Percentiles rank a stretch among this genome's conserved stretches.
These are phyloP conservation scores for Microcyclospora pomicola DNA, from an alignment of 2,329 filamentous ascomycete genomes.

Conservation along the genomic window DNA sequence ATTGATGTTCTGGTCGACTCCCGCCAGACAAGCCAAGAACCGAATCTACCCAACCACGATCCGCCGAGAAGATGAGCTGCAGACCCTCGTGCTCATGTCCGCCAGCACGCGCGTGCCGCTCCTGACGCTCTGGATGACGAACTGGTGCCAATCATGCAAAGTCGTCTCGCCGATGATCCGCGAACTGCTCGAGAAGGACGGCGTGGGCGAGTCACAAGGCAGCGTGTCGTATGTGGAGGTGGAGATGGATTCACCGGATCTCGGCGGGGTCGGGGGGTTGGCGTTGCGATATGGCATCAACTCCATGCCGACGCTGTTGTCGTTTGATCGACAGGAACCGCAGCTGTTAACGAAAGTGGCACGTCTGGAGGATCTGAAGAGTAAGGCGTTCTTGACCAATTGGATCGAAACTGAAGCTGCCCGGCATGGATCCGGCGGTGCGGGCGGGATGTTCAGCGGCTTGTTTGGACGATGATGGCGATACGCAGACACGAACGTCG, in stretches of 20 bases:
- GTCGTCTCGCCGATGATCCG: slow-evolving; percentile 29
- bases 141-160: slow-evolving; percentile 33
- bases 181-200: slow-evolving; percentile 30
- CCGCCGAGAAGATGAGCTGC: slow-evolving; percentile 33
- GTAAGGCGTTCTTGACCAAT: slow-evolving; percentile 28
- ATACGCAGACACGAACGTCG: too few relatives aligned
- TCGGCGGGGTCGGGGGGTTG: slow-evolving; percentile 25
- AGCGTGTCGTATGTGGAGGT: slow-evolving; percentile 36
- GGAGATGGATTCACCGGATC: slow-evolving; percentile 32
- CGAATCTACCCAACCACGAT: slow-evolving; percentile 26
- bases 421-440: slow-evolving; percentile 32
- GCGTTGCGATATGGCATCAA: slow-evolving; percentile 32
- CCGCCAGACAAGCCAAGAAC: slow-evolving; percentile 16
- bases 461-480: slow-evolving; percentile 19
- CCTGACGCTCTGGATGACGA: slow-evolving; percentile 37
- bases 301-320: slow-evolving; percentile 35
- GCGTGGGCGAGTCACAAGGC: slow-evolving; percentile 31
- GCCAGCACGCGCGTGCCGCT: slow-evolving; percentile 31
- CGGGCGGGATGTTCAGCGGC: slow-evolving; percentile 28
- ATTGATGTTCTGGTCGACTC: slow-evolving; percentile 11
- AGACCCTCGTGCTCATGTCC: slow-evolving; percentile 34
- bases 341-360: slow-evolving; percentile 34
- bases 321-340: slow-evolving; percentile 37
- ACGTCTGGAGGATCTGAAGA: slow-evolving; percentile 32
- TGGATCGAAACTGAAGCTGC: slow-evolving; percentile 37